A percentile compares a stretch with the other conserved stretches of the same genome.
phyloP scores from a whole-genome alignment of 202 grass and related monocot genomes.

The Sporobolus alterniflorus region DNA sequence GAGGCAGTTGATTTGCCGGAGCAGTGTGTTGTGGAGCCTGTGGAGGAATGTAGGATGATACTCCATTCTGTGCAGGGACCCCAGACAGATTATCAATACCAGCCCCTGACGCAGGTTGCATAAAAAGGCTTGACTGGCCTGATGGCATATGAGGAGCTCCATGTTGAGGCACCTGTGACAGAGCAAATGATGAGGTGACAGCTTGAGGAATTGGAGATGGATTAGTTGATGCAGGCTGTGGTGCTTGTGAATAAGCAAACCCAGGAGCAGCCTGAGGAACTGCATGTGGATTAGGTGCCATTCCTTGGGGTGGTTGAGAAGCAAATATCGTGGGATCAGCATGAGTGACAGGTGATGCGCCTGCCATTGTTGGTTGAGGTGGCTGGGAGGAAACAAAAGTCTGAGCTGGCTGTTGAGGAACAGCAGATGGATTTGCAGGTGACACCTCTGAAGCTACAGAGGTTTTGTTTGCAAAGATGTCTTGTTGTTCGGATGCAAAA shows the following conservation, averaged over 20 bases:
- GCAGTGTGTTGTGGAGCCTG: conserved; percentile 44
- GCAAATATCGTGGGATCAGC: conserved; percentile 27
- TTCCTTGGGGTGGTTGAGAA: conserved; percentile 44
- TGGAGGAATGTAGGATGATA: conserved; percentile 35
- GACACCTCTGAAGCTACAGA: conserved; percentile 44
- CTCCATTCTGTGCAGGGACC: conserved; percentile 48
- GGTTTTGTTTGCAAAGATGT: conserved; percentile 47
- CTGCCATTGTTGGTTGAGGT: conserved; percentile 35
- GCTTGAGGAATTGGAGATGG: conserved; percentile 34
- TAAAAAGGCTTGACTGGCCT: conserved; percentile 33
- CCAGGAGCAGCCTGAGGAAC: conserved; percentile 24
- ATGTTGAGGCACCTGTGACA: conserved; percentile 45
- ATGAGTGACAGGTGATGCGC: conserved; percentile 5
- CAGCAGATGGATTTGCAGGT: conserved; percentile 25
- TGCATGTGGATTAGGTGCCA: conserved; percentile 23
- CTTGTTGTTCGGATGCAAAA: conserved; percentile 60
- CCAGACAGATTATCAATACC: conserved; percentile 22
- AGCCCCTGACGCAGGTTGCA: conserved; percentile 20
- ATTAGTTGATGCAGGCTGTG: conserved; percentile 30
- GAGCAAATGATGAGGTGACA: conserved; percentile 36
- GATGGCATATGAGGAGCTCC: conserved; percentile 19
- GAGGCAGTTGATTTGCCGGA: conserved; percentile 42
- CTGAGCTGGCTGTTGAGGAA: conserved; percentile 38
- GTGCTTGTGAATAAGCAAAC: conserved; percentile 48
- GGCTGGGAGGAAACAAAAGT: conserved; percentile 40